Base-by-base conservation (phyloP, 495 filamentous ascomycete species). In the Paragyromitra xinjiangensis region DNA sequence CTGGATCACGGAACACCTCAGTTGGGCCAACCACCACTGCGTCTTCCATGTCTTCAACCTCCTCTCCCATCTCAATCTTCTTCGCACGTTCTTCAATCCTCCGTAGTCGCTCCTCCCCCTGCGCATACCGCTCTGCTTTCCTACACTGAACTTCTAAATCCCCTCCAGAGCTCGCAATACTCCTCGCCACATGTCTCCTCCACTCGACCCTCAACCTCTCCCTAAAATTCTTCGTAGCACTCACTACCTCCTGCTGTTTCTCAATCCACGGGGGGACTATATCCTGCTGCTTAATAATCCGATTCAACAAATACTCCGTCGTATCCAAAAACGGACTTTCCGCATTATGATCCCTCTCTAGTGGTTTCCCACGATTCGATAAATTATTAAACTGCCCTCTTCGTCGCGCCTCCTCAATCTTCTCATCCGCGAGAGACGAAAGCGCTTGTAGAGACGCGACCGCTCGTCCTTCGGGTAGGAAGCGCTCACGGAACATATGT, bases 301-400 rank as follows among this genome's bases (percentile, higher is more conserved):
- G 97, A 83, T 99, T 99, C 91, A 99, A 91, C 78, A 98, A 93
- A 82, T 97, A 98, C 84, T 97, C 95, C 0, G 96, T 98, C 1
- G 95, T 98, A 82, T 98, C 94, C 44, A 98, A 87, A 82, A 95
- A 99, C 0, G 96, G 94, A 81, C 90, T 95, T 75, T 90, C 91
- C 1, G 92, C 92, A 80, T 93, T 91, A 64, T 93, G 85, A 82
- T 97, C 95, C 22, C 90, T 85, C 83, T 94, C 89, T 0, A 93
- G 86, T 14, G 89, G 90, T 78, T 93, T 92, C 0, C 95, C 95
- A 11, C 95, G 87, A 16, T 55, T 64, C 2, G 91, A 89, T 4
- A 98, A 92, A 67, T 93, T 90, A 75, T 94, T 91, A 84, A 99
- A 99, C 82, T 97, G 92, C 0, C 95, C 95, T 29, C 94, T 87